A percentile compares a stretch with the other conserved stretches of the same genome.
Evolutionary conservation across 495 filamentous ascomycete species (phyloP).

Genomic region (Podospora anserina): DNA sequence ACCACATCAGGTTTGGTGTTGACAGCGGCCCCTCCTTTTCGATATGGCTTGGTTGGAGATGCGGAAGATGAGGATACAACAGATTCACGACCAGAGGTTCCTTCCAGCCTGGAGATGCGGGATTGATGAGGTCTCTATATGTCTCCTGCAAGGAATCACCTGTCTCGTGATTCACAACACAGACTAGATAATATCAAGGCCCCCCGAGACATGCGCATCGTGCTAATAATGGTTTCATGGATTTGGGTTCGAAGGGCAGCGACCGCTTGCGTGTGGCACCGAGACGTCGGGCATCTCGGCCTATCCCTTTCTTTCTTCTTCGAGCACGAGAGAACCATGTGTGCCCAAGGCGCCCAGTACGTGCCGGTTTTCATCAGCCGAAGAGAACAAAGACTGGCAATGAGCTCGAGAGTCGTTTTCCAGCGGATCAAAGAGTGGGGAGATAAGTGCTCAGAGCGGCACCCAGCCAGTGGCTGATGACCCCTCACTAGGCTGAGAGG

Average conservation of each 20-base stretch:
- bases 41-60: not conserved
- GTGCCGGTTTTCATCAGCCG: not conserved
- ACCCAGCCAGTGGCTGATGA: not conserved
- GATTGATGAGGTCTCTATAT: not conserved
- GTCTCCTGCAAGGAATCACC: not conserved
- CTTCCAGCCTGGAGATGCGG: not conserved
- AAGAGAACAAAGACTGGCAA: not conserved
- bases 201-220: slow-evolving; percentile 2
- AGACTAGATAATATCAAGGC: not conserved
- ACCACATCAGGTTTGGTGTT: not conserved
- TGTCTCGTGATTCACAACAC: not conserved
- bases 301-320: not conserved
- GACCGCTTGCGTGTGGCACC: slow-evolving; percentile 1
- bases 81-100: not conserved
- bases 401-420: not conserved
- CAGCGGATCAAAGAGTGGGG: not conserved
- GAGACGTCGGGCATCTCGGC: slow-evolving; percentile 2
- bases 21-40: not conserved
- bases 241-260: not conserved
- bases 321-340: not conserved
- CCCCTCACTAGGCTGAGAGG: slow-evolving; percentile 4
- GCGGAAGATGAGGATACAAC: not conserved
- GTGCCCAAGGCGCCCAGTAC: not conserved
- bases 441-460: not conserved
- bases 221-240: slow-evolving; percentile 3